phyloP scores from a whole-genome alignment of 345 rosid genomes.

The Murraya koenigii region DNA sequence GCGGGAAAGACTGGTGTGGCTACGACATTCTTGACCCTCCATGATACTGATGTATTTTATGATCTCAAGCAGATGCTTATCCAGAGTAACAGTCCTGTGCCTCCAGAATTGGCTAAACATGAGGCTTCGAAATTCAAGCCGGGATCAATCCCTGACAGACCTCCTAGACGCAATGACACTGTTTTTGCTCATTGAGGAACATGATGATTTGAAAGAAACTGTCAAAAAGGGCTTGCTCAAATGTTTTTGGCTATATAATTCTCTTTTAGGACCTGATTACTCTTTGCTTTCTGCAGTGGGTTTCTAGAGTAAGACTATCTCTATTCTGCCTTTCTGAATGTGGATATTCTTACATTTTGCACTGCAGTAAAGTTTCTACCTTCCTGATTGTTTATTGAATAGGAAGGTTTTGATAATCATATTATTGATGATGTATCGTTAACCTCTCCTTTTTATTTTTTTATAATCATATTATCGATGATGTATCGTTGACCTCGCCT shows the following conservation, averaged over 20 bases:
- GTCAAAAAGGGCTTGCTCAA: not conserved
- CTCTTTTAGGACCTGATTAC: not conserved
- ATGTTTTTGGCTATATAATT: not conserved
- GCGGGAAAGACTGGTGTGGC: conserved; percentile 97
- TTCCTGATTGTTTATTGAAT: conserved; percentile 1
- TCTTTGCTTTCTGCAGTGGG: not conserved
- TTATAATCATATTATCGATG: not conserved
- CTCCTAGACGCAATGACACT: conserved; percentile 88
- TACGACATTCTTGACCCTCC: conserved; percentile 81
- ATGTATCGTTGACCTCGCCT: not conserved
- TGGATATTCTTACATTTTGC: not conserved
- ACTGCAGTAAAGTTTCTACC: conserved; percentile 8
- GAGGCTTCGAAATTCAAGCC: conserved; percentile 97
- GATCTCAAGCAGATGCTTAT: conserved; percentile 98
- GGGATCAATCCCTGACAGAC: conserved; percentile 84
- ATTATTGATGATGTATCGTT: conserved; percentile 4
- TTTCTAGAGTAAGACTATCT: not conserved
- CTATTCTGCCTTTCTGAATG: not conserved
- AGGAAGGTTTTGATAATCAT: conserved; percentile 7
- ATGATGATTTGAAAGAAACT: not conserved
- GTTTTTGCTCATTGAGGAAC: conserved; percentile 65
- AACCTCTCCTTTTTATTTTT: not conserved
- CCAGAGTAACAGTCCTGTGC: conserved; percentile 88
- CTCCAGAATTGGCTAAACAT: conserved; percentile 89
- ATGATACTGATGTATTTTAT: conserved; percentile 80